These are phyloP conservation scores for Kodamaea nitidulidarum DNA, from an alignment of 805 yeast species.

Conservation along the genomic window DNA sequence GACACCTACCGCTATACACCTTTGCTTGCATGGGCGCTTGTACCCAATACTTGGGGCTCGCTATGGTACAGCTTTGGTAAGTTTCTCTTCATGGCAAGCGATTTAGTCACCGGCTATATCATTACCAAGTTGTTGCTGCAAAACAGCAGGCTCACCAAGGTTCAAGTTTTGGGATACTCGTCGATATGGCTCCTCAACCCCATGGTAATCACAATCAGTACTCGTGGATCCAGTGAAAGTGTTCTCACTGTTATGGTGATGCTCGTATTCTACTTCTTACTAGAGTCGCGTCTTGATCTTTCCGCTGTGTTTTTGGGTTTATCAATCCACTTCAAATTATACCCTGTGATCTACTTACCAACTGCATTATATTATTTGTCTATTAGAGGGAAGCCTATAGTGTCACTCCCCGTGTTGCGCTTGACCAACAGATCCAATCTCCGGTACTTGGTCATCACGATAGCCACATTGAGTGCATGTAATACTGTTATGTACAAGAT, in stretches of 20 bases:
- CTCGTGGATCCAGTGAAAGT: constrained; percentile 93
- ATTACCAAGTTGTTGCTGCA: constrained; percentile 34
- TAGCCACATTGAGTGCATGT: constrained; percentile 42
- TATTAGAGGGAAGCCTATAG: constrained; percentile 17
- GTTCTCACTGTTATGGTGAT: constrained; percentile 75
- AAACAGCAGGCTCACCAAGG: constrained; percentile 4
- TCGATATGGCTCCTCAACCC: constrained; percentile 89
- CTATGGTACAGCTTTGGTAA: constrained; percentile 67
- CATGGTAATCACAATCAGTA: constrained; percentile 88
- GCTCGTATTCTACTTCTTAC: constrained; percentile 48
- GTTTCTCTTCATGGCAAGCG: constrained; percentile 68
- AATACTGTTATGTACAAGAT: constrained; percentile 58
- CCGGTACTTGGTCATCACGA: constrained; percentile 28
- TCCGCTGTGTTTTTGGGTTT: constrained; percentile 59
- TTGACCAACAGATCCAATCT: constrained; percentile 39
- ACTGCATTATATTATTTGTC: constrained; percentile 50
- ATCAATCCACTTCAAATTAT: constrained; percentile 84
- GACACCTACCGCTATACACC: constrained; percentile 96
- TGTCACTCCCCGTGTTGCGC: constrained; percentile 24
- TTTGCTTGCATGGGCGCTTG: constrained; percentile 72
- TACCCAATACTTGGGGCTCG: constrained; percentile 56
- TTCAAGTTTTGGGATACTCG: constrained; percentile 40
- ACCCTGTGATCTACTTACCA: constrained; percentile 87
- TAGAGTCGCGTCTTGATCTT: constrained; percentile 24
- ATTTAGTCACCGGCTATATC: constrained; percentile 73